These are phyloP conservation scores for Boletus edulis DNA, from an alignment of 768 basidiomycete species.

Conservation along the genomic window DNA sequence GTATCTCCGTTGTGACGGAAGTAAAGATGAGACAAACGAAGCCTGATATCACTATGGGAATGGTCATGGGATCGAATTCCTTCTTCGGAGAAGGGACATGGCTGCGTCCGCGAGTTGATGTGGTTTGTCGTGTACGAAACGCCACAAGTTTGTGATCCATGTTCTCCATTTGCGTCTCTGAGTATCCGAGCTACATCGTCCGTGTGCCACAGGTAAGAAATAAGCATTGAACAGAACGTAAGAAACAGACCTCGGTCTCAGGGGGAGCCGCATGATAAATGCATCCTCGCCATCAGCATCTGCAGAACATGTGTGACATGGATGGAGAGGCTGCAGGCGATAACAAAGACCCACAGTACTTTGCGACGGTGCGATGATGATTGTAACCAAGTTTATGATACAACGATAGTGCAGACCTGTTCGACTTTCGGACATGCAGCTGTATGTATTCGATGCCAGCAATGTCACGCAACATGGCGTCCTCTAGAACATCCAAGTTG, in stretches of 20 bases:
- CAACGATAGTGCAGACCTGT: slow-evolving; percentile 21
- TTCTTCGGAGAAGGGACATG: slow-evolving; percentile 12
- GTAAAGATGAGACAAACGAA: not conserved
- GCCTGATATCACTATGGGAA: not conserved
- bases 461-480: slow-evolving; percentile 22
- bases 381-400: slow-evolving; percentile 27
- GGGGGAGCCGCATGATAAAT: slow-evolving; percentile 19
- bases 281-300: slow-evolving; percentile 30
- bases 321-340: not conserved
- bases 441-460: slow-evolving; percentile 20
- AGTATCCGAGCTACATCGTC: slow-evolving; percentile 1
- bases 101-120: slow-evolving; percentile 6
- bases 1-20: too few species aligned
- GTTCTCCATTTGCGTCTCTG: slow-evolving; percentile 1
- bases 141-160: slow-evolving; percentile 15
- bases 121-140: slow-evolving; percentile 11
- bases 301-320: slow-evolving; percentile 1
- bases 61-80: slow-evolving; percentile 8
- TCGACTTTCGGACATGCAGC: slow-evolving; percentile 30
- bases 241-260: slow-evolving; percentile 16
- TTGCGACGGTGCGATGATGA: slow-evolving; percentile 7
- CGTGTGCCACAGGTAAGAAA: not conserved
- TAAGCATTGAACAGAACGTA: not conserved
- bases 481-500: slow-evolving; percentile 15
- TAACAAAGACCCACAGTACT: slow-evolving; percentile 25